phyloP scores from a whole-genome alignment of 352 stramenopile species.

The Albugo laibachii region DNA sequence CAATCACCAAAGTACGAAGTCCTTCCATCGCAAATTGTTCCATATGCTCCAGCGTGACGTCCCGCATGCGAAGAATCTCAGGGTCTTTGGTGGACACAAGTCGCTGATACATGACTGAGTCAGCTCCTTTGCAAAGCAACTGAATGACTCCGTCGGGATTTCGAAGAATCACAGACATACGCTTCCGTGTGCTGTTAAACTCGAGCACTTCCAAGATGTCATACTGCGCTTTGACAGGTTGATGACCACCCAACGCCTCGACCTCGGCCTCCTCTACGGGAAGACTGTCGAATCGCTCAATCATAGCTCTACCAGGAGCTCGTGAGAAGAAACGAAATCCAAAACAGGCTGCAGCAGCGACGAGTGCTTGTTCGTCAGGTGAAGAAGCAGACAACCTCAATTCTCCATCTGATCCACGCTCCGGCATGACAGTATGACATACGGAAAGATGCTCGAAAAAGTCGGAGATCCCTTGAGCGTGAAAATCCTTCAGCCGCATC shows the following conservation, averaged over 20 bases:
- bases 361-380: constrained; percentile 78
- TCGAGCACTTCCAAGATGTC: constrained; percentile 85
- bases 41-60: constrained; percentile 69
- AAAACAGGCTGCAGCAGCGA: constrained; percentile 63
- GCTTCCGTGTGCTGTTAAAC: constrained; percentile 90
- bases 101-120: constrained; percentile 81
- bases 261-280: constrained; percentile 9
- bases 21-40: constrained; percentile 77
- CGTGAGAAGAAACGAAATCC: constrained; percentile 65
- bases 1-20: constrained; percentile 81
- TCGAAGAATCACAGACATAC: constrained; percentile 86
- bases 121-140: constrained; percentile 73
- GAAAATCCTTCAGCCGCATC: constrained; percentile 14
- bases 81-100: constrained; percentile 26
- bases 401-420: constrained; percentile 77
- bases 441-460: constrained; percentile 82
- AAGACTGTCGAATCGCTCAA: constrained; percentile 18
- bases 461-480: constrained; percentile 24
- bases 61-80: constrained; percentile 23
- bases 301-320: constrained; percentile 41
- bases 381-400: constrained; percentile 81
- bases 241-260: constrained; percentile 5
- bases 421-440: constrained; percentile 95
- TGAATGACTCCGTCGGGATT: constrained; percentile 29
- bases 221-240: constrained; percentile 14